Evolutionary conservation across 2,329 filamentous ascomycete species (phyloP), one percentile per base, ranked within the genome.

Genomic region (Trichoderma sp.): DNA sequence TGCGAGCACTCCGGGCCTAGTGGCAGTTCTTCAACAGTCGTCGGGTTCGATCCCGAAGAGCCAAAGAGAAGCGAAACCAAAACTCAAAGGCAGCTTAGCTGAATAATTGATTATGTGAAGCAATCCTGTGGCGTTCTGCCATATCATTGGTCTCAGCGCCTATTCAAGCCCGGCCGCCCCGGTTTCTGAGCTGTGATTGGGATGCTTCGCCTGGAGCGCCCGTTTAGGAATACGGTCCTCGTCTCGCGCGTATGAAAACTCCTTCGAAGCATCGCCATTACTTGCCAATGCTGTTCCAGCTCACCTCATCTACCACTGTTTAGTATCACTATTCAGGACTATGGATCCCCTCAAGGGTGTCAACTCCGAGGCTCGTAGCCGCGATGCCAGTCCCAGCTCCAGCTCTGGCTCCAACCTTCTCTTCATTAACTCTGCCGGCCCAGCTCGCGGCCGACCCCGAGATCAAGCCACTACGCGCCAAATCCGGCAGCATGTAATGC

Each of bases 401-500:
- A 13, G 21, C 47, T 49, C 47, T 24, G 40, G 62, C 24, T 47
- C 55, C 11, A 55, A 47, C n/a, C 47, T 70, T 19, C 63, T 70
- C 27, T 70, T 70, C 53, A 59, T 70, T 47, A 66, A 68, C 40
- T 68, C 68, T 33, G 56, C 62, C 5, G 62, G 55, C 2, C 64
- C 68, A 19, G 37, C 63, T 0, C 63, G 21, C 21, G 55, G 62
- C 10, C 19, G 24, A n/a, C 47, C 63, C 19, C 56, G 47, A n/a
- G 61, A 70, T 61, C 52, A 60, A 16, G 27, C 31, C 49, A 68
- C 68, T 6, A 68, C 53, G 35, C 62, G 53, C 63, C 47, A 60
- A 19, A 70, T 68, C 11, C 68, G 63, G 29, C 68, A 60, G 47
- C 68, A 70, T 47, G 57, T 68, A 47, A 70, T 70, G 68, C 55